Percentiles rank a stretch among this genome's conserved stretches.
Evolutionary conservation across 257 asterid species (phyloP).

Genomic region (Misopates orontium): DNA sequence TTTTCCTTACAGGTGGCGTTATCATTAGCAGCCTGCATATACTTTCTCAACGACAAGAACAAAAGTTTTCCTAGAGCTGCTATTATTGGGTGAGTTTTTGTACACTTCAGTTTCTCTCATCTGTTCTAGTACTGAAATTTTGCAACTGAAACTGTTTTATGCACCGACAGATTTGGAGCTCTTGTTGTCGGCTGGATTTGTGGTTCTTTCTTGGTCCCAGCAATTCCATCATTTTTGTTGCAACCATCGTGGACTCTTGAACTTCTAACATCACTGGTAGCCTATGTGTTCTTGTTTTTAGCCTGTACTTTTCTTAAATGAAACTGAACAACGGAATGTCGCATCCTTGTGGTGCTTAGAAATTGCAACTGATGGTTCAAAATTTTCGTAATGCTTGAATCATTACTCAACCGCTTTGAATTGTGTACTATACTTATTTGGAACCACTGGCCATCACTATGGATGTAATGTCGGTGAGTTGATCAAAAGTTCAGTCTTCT

Average conservation of each 20-base stretch:
- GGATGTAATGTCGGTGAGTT: not conserved
- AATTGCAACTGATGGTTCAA: conserved; percentile 15
- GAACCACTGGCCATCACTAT: not conserved
- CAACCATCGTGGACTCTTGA: conserved; percentile 89
- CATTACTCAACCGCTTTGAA: not conserved
- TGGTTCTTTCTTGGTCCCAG: conserved; percentile 75
- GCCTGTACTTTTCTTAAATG: conserved; percentile 89
- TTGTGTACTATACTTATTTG: not conserved
- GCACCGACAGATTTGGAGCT: conserved; percentile 62
- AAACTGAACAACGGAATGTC: conserved; percentile 23
- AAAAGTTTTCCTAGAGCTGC: conserved; percentile 81
- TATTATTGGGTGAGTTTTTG: conserved; percentile 70
- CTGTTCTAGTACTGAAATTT: conserved; percentile 24
- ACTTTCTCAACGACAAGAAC: conserved; percentile 93
- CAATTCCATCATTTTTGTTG: conserved; percentile 68
- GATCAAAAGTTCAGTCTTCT: not conserved
- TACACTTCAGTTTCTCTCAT: not conserved
- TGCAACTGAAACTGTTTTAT: conserved; percentile 1
- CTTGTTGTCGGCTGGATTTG: conserved; percentile 84
- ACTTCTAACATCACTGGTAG: conserved; percentile 85
- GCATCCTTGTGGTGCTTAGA: conserved; percentile 7
- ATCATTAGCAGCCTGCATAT: conserved; percentile 91
- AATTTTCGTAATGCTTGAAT: conserved; percentile 15
- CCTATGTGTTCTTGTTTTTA: conserved; percentile 65
- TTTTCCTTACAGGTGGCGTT: conserved; percentile 68